Evolutionary conservation across 306 rosid genomes (phyloP).

Genomic region (Delonix regia): DNA sequence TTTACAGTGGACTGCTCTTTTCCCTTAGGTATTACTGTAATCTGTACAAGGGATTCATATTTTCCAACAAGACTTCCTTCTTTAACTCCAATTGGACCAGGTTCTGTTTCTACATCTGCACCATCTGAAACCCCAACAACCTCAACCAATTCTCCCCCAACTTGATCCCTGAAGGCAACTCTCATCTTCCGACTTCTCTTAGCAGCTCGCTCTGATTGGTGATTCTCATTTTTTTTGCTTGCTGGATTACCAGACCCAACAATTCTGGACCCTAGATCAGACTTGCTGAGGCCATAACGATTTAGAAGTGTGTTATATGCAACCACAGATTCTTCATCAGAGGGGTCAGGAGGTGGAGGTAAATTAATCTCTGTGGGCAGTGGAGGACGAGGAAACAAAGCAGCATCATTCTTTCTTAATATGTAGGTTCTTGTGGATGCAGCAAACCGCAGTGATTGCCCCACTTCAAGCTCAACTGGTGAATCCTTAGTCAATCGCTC

Average conservation of each 20-base stretch:
- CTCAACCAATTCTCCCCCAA: conserved; percentile 88
- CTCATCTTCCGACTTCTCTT: conserved; percentile 77
- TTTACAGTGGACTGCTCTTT: conserved; percentile 66
- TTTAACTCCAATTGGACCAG: conserved; percentile 93
- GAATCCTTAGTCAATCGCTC: conserved; percentile 92
- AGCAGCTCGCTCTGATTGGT: conserved; percentile 61
- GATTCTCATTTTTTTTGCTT: conserved; percentile 40
- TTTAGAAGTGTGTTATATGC: conserved; percentile 83
- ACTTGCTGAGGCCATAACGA: conserved; percentile 76
- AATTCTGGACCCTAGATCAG: conserved; percentile 52
- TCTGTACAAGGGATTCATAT: conserved; percentile 91
- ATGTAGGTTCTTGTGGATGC: conserved; percentile 88
- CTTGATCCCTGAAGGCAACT: conserved; percentile 92
- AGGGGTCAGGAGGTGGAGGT: conserved; percentile 88
- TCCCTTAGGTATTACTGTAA: conserved; percentile 89
- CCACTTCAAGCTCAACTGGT: conserved; percentile 92
- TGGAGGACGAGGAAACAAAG: conserved; percentile 81
- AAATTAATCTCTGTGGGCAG: conserved; percentile 64
- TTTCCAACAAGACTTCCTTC: conserved; percentile 99
- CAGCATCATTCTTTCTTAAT: conserved; percentile 81
- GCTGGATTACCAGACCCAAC: conserved; percentile 44
- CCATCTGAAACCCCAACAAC: conserved; percentile 96
- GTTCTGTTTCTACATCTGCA: conserved; percentile 90
- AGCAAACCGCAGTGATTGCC: conserved; percentile 95
- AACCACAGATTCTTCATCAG: conserved; percentile 90